phyloP scores from a whole-genome alignment of 2,329 filamentous ascomycete genomes.

The Cyanodermella asteris region DNA sequence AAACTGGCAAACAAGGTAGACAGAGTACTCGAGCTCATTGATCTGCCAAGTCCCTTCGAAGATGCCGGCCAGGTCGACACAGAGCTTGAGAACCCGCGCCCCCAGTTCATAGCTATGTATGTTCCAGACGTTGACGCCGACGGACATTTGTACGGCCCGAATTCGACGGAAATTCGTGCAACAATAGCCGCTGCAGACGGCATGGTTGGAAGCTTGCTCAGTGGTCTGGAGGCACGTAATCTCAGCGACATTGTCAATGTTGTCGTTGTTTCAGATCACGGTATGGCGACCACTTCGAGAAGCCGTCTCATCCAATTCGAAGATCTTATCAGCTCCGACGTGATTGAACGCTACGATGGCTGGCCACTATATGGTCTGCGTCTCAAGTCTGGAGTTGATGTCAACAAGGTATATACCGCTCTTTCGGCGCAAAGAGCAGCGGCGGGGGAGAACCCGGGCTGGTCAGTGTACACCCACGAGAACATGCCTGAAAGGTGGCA shows the following conservation, averaged over 20 bases:
- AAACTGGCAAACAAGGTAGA: constrained; percentile 51
- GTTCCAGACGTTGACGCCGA: constrained; percentile 79
- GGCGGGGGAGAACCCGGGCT: constrained; percentile 40
- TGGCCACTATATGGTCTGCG: constrained; percentile 86
- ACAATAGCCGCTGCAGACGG: constrained; percentile 62
- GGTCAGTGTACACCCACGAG: constrained; percentile 73
- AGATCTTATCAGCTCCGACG: constrained; percentile 55
- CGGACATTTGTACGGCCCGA: constrained; percentile 76
- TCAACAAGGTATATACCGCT: constrained; percentile 44
- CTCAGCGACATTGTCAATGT: constrained; percentile 80
- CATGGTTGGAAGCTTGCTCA: constrained; percentile 60
- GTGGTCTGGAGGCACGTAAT: constrained; percentile 58
- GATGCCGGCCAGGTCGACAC: constrained; percentile 19
- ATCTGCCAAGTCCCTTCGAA: constrained; percentile 43
- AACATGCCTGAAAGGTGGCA: constrained; percentile 89
- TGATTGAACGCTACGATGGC: constrained; percentile 71
- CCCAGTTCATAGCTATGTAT: constrained; percentile 83
- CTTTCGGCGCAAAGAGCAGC: constrained; percentile 27
- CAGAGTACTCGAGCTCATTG: constrained; percentile 61
- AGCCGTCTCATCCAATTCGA: constrained; percentile 71
- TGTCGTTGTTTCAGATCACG: constrained; percentile 90
- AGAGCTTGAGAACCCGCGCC: constrained; percentile 35
- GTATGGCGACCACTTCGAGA: constrained; percentile 84
- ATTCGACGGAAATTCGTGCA: constrained; percentile 68
- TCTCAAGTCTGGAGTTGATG: constrained; percentile 45